Percentiles rank a stretch among this genome's conserved stretches.
Conservation (phyloP, 345 rosid genomes). For the Citrus glauca region DNA sequence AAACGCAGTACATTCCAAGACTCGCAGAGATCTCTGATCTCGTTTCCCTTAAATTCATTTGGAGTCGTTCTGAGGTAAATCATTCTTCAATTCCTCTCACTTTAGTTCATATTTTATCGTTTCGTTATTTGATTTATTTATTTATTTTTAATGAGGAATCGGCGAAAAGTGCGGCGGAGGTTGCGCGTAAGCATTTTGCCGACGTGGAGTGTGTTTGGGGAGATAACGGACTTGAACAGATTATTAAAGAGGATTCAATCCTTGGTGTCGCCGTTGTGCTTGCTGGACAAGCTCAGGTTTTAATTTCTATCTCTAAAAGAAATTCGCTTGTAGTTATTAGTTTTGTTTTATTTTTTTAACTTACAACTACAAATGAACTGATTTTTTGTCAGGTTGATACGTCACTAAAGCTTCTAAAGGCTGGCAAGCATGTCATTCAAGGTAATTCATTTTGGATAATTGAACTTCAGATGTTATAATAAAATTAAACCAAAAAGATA, state of each 20-base stretch:
- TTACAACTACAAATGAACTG: background rate
- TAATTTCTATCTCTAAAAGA: background rate
- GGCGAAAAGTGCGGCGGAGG: slow-evolving; percentile 69
- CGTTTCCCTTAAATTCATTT: slow-evolving; percentile 55
- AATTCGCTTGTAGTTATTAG: background rate
- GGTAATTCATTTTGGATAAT: slow-evolving; percentile 34
- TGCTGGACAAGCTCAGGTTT: slow-evolving; percentile 87
- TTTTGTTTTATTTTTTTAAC: background rate
- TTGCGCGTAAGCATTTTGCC: slow-evolving; percentile 72
- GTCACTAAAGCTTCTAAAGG: slow-evolving; percentile 75
- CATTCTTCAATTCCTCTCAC: background rate
- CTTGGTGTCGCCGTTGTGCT: slow-evolving; percentile 89
- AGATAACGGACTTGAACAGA: slow-evolving; percentile 68
- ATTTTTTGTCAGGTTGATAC: slow-evolving; percentile 58
- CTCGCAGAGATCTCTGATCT: slow-evolving; percentile 84
- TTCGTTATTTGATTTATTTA: background rate
- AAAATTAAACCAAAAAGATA: too few relatives aligned
- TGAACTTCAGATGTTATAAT: background rate
- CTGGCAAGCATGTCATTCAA: slow-evolving; percentile 91
- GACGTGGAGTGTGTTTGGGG: slow-evolving; percentile 86
- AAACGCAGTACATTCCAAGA: slow-evolving; percentile 77
- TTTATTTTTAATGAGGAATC: slow-evolving; percentile 51
- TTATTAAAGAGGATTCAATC: slow-evolving; percentile 58
- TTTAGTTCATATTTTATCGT: background rate
- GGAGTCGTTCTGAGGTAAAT: slow-evolving; percentile 86